Evolutionary conservation across 1,284 basidiomycete genomes (phyloP).

Genomic region (Butyriboletus appendiculatus): DNA sequence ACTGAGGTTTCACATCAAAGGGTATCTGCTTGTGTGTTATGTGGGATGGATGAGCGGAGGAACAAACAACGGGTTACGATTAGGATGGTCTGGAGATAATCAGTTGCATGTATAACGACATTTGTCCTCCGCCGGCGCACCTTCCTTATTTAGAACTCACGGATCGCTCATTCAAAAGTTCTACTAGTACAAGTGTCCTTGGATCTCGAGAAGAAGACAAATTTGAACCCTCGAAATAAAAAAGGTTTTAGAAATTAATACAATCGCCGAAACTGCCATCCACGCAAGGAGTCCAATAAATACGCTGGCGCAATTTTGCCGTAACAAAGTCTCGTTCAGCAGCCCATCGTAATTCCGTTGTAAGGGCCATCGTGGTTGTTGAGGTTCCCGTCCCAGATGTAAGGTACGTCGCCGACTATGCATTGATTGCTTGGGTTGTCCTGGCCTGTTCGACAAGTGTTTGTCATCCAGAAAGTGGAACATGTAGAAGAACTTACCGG

Average conservation of each 20-base stretch:
- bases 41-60: not conserved
- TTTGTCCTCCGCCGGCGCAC: not conserved
- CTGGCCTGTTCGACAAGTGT: conserved; percentile 40
- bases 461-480: not conserved
- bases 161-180: not conserved
- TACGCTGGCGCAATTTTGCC: not conserved
- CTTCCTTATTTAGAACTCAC: not conserved
- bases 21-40: not conserved
- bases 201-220: not conserved
- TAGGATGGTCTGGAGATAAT: not conserved
- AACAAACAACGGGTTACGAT: not conserved
- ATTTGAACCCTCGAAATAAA: not conserved
- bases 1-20: not conserved
- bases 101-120: not conserved
- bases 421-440: conserved; percentile 57
- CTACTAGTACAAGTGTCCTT: too few species aligned
- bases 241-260: too few species aligned
- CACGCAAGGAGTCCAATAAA: not conserved
- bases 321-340: conserved; percentile 11
- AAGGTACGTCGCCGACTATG: conserved; percentile 56
- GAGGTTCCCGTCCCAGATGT: conserved; percentile 47
- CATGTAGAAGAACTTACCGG: conserved; percentile 34
- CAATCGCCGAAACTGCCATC: not conserved
- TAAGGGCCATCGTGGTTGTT: conserved; percentile 61
- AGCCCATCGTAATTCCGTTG: conserved; percentile 54